A percentile compares a stretch with the other conserved stretches of the same genome.
Conservation (phyloP, 441 rosid genomes). For the Adansonia madagascariensis region DNA sequence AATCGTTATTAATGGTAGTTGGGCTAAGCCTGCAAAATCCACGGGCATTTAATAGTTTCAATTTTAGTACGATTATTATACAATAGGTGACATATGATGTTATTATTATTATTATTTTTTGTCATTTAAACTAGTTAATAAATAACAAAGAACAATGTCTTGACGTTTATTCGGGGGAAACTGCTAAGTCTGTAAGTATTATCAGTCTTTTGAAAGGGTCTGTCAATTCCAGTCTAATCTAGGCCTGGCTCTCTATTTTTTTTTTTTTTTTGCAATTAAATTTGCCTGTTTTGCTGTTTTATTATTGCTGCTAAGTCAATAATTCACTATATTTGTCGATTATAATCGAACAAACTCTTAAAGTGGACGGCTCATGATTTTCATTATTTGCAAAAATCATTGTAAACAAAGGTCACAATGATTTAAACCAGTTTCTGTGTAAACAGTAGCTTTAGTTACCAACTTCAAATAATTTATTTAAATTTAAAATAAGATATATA, state of each 20-base stretch:
- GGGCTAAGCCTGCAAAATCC: neutral
- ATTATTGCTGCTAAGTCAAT: conserved; percentile 13
- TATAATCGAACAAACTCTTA: neutral
- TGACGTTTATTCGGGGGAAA: neutral
- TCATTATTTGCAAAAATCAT: conserved; percentile 6
- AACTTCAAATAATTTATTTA: neutral
- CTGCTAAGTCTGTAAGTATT: neutral
- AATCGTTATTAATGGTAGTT: neutral
- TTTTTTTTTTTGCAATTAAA: neutral
- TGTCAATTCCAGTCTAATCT: neutral
- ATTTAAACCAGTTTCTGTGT: neutral
- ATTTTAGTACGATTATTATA: neutral
- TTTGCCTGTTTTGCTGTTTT: neutral
- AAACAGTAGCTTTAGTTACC: too few relatives aligned
- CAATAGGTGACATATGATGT: neutral
- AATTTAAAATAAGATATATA: too few relatives aligned
- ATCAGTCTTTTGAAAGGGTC: neutral
- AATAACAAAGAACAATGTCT: neutral
- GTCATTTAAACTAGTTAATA: neutral
- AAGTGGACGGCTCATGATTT: conserved; percentile 18
- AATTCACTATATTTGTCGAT: conserved; percentile 14
- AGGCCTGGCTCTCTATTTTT: neutral
- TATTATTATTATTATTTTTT: too few relatives aligned
- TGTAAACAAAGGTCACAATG: neutral
- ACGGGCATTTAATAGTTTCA: neutral